A percentile compares a stretch with the other conserved stretches of the same genome.
phyloP scores from a whole-genome alignment of 2,329 filamentous ascomycete species.

The Pestalotiopsis sp. region DNA sequence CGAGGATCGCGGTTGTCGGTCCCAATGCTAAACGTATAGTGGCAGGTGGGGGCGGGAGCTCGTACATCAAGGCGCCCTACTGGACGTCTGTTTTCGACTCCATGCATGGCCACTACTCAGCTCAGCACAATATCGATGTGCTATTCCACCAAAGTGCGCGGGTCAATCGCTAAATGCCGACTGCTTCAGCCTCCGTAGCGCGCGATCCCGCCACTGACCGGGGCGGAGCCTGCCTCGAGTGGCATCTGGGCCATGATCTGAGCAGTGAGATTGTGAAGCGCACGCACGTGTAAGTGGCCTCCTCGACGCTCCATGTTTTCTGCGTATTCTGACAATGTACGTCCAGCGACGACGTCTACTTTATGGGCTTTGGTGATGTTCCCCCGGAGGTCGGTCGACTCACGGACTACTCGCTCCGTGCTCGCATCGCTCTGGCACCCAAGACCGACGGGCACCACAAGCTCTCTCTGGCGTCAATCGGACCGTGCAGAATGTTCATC shows the following conservation, averaged over 20 bases:
- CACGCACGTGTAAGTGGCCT: background rate
- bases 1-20: background rate
- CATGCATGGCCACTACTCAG: background rate
- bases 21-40: constrained; percentile 44
- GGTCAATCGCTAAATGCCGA: background rate
- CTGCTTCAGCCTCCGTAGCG: background rate
- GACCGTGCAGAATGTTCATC: background rate
- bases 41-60: constrained; percentile 55
- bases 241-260: background rate
- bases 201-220: background rate
- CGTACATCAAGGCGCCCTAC: background rate
- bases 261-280: background rate
- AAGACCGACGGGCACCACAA: background rate
- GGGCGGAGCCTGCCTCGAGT: background rate
- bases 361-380: background rate
- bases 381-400: background rate
- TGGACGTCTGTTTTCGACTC: background rate
- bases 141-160: background rate
- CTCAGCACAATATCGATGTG: background rate
- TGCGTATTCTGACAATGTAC: background rate
- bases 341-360: background rate
- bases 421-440: background rate
- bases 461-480: background rate
- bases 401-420: background rate
- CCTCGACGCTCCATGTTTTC: rapidly evolving